phyloP scores from a whole-genome alignment of 2,329 filamentous ascomycete species.

The Fonsecaea pedrosoi region DNA sequence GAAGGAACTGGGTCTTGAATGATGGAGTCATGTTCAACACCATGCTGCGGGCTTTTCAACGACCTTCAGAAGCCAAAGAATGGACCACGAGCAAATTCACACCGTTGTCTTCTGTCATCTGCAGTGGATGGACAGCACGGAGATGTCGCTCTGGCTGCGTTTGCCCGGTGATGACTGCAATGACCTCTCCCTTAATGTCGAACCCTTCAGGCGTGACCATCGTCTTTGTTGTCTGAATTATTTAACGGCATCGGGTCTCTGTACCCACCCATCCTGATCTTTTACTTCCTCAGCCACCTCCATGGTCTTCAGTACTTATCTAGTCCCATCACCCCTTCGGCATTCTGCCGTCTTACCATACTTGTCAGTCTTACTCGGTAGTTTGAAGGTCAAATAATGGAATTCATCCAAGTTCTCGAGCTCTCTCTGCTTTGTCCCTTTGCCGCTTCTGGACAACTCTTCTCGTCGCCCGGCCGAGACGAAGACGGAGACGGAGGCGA shows the following conservation, averaged over 20 bases:
- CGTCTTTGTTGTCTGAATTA: not conserved
- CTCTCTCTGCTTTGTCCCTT: not conserved
- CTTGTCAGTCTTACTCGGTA: not conserved
- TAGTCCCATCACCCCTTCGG: not conserved
- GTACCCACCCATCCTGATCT: not conserved
- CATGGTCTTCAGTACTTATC: not conserved
- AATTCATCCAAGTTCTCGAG: not conserved
- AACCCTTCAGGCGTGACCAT: not conserved
- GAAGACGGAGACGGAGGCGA: not conserved
- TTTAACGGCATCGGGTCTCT: not conserved
- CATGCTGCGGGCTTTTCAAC: not conserved
- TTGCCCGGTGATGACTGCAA: not conserved
- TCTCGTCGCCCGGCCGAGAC: not conserved
- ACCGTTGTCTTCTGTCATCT: not conserved
- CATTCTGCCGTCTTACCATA: not conserved
- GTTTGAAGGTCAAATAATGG: not conserved
- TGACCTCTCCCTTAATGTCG: not conserved
- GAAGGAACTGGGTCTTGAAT: conserved; percentile 36
- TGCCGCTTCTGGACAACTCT: not conserved
- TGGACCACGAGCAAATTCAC: not conserved
- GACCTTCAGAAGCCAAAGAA: not conserved
- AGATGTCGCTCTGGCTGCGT: not conserved
- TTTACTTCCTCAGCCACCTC: not conserved
- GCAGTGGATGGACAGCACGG: not conserved
- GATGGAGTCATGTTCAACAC: not conserved